Base-by-base conservation (phyloP, 148 eudicot genomes). In the Rhododendron henanense region DNA sequence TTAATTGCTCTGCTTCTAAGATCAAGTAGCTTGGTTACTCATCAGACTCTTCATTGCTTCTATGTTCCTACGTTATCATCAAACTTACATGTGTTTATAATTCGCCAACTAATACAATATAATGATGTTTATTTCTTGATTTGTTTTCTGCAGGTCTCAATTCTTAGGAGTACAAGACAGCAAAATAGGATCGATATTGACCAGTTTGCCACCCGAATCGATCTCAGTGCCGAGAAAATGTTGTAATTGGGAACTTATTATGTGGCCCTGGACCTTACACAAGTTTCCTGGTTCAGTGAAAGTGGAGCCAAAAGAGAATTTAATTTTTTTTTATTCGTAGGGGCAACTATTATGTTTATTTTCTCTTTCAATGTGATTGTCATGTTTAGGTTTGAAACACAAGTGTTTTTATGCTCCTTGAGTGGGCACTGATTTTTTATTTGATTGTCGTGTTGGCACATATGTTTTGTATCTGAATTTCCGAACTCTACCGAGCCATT, bases 171-270 rank as follows among this genome's bases (percentile, higher is more conserved):
- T 88, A 87, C 86, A 87, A 91, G 89, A 83, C 93, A 86, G 82
- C 91, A 89, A 81, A 88, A 47, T 48, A 75, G 83, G 82, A 77
- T 87, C 1, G 91, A 88, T 41, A 90, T 94, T 47, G 90, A 93
- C 75, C 98, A 95, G 90, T 97, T 95, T 89, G 99, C 91, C 74
- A 94, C 97, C 55, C 89, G 91, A 73, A 90, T 96, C 45, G 85
- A 93, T 85, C 87, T 96, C 19, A 73, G 88, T 31, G 78, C 71
- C 14, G 65, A 57, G 79, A 85, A 88, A 61, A 31, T 63, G 21
- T 83, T 85, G 78, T 37, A 19, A 18, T 9, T 61, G 84, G n/a
- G 69, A 37, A 65, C 83, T 55, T 65, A 33, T 10, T 28, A 31
- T 48, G 53, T 4, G 61, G 8, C 16, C 63, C n/a, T 85, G 78